Conservation (phyloP, 768 basidiomycete species). For the Hydnomerulius pinastri region DNA sequence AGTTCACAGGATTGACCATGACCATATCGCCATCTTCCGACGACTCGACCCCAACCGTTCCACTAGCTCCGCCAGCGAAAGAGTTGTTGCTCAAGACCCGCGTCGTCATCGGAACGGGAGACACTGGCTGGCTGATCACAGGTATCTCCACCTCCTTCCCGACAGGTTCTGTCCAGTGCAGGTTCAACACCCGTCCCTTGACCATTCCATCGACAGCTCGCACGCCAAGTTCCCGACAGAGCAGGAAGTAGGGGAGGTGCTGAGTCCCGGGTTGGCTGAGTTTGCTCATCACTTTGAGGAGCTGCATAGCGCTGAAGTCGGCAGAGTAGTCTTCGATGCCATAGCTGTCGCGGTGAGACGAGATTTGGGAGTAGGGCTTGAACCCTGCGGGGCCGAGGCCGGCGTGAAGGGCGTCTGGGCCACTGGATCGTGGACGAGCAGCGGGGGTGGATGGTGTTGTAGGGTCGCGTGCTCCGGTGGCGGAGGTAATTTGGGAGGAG, state of each 20-base stretch:
- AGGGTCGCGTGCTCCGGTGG: conserved; percentile 33
- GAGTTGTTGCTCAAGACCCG: conserved; percentile 31
- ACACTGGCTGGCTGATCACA: conserved; percentile 26
- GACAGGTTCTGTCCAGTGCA: conserved; percentile 76
- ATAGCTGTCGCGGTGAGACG: conserved; percentile 14
- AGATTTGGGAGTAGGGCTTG: conserved; percentile 57
- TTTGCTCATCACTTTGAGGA: conserved; percentile 80
- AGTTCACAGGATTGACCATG: conserved; percentile 38
- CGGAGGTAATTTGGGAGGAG: conserved; percentile 60
- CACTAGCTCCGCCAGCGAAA: conserved; percentile 36
- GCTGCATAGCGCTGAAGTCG: conserved; percentile 77
- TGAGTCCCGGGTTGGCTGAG: conserved; percentile 63
- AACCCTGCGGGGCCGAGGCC: conserved; percentile 63
- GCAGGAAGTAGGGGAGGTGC: conserved; percentile 75
- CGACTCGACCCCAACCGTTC: conserved; percentile 40
- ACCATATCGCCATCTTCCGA: conserved; percentile 53
- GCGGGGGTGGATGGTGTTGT: conserved; percentile 34
- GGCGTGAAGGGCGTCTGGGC: conserved; percentile 56
- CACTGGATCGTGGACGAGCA: conserved; percentile 35
- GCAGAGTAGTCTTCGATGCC: conserved; percentile 50
- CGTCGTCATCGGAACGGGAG: conserved; percentile 28
- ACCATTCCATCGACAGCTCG: conserved; percentile 86
- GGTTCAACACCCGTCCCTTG: conserved; percentile 69
- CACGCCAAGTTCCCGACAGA: conserved; percentile 84
- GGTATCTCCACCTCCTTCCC: conserved; percentile 49